A percentile compares a stretch with the other conserved stretches of the same genome.
phyloP scores from a whole-genome alignment of 768 basidiomycete species.

The Phanerochaete carnosa region DNA sequence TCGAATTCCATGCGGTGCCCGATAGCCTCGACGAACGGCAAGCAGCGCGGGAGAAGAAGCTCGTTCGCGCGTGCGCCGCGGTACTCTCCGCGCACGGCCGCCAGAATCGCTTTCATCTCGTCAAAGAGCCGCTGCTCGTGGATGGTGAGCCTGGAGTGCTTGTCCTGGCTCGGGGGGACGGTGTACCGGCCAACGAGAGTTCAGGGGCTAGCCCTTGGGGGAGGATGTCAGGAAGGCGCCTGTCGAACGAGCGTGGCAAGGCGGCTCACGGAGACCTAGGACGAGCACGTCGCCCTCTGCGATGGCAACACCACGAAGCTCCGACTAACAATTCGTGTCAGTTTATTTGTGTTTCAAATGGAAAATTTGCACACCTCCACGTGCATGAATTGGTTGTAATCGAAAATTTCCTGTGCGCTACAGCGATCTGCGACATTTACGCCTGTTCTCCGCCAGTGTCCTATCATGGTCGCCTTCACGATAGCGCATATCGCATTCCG shows the following conservation, averaged over 20 bases:
- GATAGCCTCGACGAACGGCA: constrained; percentile 13
- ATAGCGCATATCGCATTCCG: constrained; percentile 2
- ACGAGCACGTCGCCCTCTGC: constrained; percentile 23
- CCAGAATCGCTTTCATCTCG: constrained; percentile 1
- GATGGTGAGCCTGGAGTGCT: constrained; percentile 10
- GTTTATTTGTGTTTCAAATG: not conserved
- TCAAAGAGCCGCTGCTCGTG: constrained; percentile 8
- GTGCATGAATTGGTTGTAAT: constrained; percentile 7
- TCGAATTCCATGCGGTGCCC: constrained; percentile 17
- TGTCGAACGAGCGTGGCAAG: too few relatives aligned
- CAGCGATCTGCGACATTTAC: constrained; percentile 1
- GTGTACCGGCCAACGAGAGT: constrained; percentile 13
- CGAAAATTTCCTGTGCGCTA: constrained; percentile 12
- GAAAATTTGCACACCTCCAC: constrained; percentile 6
- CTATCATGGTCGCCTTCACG: constrained; percentile 5
- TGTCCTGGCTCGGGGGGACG: constrained; percentile 11
- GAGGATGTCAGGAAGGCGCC: too few relatives aligned
- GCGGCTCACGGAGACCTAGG: constrained; percentile 19
- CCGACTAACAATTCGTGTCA: not conserved
- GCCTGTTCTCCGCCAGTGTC: not conserved
- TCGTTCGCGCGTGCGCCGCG: constrained; percentile 10
- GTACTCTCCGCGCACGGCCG: constrained; percentile 5
- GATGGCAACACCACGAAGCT: constrained; percentile 15
- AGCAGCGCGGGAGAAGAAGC: constrained; percentile 17
- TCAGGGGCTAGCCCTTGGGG: constrained; percentile 19